Evolutionary conservation across 2,329 filamentous ascomycete species (phyloP).

Genomic region (Colletotrichum cordylinicola): DNA sequence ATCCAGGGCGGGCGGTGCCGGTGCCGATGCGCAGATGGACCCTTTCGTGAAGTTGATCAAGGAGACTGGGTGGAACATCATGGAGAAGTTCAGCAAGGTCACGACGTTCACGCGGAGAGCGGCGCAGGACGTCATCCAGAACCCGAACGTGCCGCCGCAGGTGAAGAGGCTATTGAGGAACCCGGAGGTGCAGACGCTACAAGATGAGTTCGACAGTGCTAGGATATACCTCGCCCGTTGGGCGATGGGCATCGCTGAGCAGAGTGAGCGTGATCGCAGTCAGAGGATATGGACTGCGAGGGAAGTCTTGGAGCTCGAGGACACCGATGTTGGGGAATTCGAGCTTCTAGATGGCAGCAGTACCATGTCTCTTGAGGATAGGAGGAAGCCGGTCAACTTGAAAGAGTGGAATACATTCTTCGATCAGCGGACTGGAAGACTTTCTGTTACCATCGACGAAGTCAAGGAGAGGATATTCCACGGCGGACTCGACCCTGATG

Average conservation of each 20-base stretch:
- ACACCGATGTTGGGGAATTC: slow-evolving; percentile 94
- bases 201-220: slow-evolving; percentile 97
- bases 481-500: slow-evolving; percentile 85
- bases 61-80: slow-evolving; percentile 92
- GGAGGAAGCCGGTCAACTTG: slow-evolving; percentile 77
- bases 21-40: slow-evolving; percentile 80
- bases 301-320: slow-evolving; percentile 91
- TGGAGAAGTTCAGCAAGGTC: slow-evolving; percentile 97
- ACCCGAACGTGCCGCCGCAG: slow-evolving; percentile 88
- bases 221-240: slow-evolving; percentile 92
- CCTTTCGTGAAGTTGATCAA: slow-evolving; percentile 93
- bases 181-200: slow-evolving; percentile 91
- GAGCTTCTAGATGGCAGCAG: slow-evolving; percentile 87
- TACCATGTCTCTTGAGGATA: slow-evolving; percentile 76
- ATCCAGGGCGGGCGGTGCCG: slow-evolving; percentile 29
- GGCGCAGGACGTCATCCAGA: slow-evolving; percentile 90
- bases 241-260: slow-evolving; percentile 99
- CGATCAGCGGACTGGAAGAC: slow-evolving; percentile 73
- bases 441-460: slow-evolving; percentile 85
- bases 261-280: slow-evolving; percentile 86
- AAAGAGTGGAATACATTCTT: slow-evolving; percentile 95
- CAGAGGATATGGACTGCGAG: slow-evolving; percentile 92
- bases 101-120: slow-evolving; percentile 94
- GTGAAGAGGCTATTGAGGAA: slow-evolving; percentile 84
- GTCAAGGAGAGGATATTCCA: slow-evolving; percentile 98